Percentiles rank a stretch among this genome's conserved stretches.
phyloP scores from a whole-genome alignment of 1,284 basidiomycete species.

The Stygiomarasmius scandens region DNA sequence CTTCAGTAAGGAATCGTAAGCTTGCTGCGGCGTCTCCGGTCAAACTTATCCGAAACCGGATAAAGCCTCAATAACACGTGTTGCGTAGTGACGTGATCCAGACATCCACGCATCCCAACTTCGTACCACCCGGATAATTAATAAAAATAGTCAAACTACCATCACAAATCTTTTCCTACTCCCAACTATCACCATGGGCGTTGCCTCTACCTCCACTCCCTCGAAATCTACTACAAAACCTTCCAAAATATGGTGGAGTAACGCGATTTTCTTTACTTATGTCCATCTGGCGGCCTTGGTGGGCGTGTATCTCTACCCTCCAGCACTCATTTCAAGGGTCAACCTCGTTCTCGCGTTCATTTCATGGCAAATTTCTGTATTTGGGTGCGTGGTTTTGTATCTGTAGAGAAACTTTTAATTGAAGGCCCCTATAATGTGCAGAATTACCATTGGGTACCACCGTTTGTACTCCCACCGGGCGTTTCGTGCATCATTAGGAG shows the following conservation, averaged over 20 bases:
- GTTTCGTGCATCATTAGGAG: slow-evolving; percentile 59
- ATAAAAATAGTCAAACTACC: not conserved
- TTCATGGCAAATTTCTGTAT: slow-evolving; percentile 72
- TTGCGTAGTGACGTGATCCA: too few species aligned
- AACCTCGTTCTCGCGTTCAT: slow-evolving; percentile 58
- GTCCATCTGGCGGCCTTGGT: slow-evolving; percentile 62
- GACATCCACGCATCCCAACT: not conserved
- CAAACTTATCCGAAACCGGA: too few species aligned
- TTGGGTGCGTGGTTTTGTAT: slow-evolving; percentile 54
- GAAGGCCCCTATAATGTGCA: slow-evolving; percentile 25
- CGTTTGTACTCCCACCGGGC: slow-evolving; percentile 76
- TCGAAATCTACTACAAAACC: not conserved
- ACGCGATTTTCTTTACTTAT: slow-evolving; percentile 66
- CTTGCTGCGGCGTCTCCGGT: too few species aligned
- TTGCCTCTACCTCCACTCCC: not conserved
- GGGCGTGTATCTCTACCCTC: slow-evolving; percentile 56
- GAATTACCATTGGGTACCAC: slow-evolving; percentile 78
- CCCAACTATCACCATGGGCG: not conserved
- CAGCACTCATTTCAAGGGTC: slow-evolving; percentile 42
- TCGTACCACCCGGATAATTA: not conserved
- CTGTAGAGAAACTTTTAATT: not conserved
- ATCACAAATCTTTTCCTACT: not conserved
- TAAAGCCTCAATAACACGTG: too few species aligned
- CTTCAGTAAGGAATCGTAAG: too few species aligned
- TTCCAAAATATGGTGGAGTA: slow-evolving; percentile 65